Conservation (phyloP, 768 basidiomycete species). For the Rhodocollybia butyracea region DNA sequence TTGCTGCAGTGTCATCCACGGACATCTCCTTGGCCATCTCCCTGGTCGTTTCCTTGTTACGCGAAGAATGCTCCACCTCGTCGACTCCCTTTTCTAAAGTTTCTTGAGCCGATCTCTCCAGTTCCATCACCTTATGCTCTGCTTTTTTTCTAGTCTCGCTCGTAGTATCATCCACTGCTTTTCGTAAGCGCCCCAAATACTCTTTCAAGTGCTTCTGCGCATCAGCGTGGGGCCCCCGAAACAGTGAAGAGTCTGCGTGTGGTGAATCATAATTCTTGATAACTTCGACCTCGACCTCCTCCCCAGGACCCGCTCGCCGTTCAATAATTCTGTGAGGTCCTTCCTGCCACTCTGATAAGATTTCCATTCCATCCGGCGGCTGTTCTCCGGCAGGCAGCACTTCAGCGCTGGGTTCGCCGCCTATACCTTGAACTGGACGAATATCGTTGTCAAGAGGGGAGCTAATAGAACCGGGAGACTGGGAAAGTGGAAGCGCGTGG, state of each 20-base stretch:
- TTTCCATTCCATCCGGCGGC: conserved; percentile 42
- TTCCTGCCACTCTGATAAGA: conserved; percentile 63
- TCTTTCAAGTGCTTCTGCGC: conserved; percentile 27
- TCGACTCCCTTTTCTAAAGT: not conserved
- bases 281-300: conserved; percentile 71
- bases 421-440: not conserved
- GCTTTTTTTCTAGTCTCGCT: conserved; percentile 22
- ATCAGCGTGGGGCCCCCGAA: conserved; percentile 18
- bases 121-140: conserved; percentile 18
- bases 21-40: conserved; percentile 1
- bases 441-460: too few relatives aligned
- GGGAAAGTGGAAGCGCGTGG: not conserved
- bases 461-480: too few relatives aligned
- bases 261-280: conserved; percentile 37
- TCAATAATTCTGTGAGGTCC: conserved; percentile 68
- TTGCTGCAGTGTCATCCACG: conserved; percentile 6
- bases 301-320: conserved; percentile 50
- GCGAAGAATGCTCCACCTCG: conserved; percentile 3
- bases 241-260: conserved; percentile 14
- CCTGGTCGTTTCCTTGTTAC: not conserved
- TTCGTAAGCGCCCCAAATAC: conserved; percentile 25
- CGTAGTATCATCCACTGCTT: conserved; percentile 17
- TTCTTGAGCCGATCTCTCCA: conserved; percentile 13
- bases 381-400: conserved; percentile 27
- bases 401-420: conserved; percentile 7